These are phyloP conservation scores for Talaromyces sp. DNA, from an alignment of 2,329 filamentous ascomycete species.

Conservation along the genomic window DNA sequence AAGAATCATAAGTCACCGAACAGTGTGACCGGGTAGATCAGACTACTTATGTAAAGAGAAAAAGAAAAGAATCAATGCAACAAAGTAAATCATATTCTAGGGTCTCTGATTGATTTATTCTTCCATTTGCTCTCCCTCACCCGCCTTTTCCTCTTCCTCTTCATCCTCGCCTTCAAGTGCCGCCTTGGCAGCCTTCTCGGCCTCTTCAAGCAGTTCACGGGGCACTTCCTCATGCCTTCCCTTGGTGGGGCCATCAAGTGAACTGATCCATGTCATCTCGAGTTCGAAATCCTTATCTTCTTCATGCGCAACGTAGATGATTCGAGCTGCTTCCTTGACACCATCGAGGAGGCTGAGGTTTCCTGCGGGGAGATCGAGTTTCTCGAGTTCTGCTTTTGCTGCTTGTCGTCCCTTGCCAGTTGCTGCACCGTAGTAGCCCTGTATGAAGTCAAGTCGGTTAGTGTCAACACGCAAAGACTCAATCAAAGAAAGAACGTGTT, in stretches of 20 bases:
- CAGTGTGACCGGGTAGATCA: neutral
- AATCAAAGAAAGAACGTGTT: neutral
- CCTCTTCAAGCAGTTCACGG: conserved; percentile 84
- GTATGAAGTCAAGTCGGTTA: conserved; percentile 7
- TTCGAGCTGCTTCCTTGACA: conserved; percentile 92
- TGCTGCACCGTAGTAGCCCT: conserved; percentile 95
- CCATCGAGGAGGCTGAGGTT: conserved; percentile 78
- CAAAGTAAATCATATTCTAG: conserved; percentile 23
- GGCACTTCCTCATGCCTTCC: conserved; percentile 92
- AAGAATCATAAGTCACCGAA: neutral
- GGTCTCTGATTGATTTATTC: conserved; percentile 55
- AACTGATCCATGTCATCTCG: conserved; percentile 98
- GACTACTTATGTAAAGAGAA: neutral
- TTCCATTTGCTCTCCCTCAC: conserved; percentile 79
- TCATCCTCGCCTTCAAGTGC: conserved; percentile 78
- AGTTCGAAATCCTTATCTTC: conserved; percentile 99
- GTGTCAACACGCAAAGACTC: neutral
- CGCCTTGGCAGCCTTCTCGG: conserved; percentile 88
- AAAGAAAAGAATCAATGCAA: conserved; percentile 11
- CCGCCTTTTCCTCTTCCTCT: conserved; percentile 65
- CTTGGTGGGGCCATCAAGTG: conserved; percentile 79
- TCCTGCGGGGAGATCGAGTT: conserved; percentile 80
- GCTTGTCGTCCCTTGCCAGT: conserved; percentile 96
- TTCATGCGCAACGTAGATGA: conserved; percentile 96
- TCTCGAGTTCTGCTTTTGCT: conserved; percentile 97